Conservation (phyloP, 495 filamentous ascomycete genomes). For the Penicillium alfredii region DNA sequence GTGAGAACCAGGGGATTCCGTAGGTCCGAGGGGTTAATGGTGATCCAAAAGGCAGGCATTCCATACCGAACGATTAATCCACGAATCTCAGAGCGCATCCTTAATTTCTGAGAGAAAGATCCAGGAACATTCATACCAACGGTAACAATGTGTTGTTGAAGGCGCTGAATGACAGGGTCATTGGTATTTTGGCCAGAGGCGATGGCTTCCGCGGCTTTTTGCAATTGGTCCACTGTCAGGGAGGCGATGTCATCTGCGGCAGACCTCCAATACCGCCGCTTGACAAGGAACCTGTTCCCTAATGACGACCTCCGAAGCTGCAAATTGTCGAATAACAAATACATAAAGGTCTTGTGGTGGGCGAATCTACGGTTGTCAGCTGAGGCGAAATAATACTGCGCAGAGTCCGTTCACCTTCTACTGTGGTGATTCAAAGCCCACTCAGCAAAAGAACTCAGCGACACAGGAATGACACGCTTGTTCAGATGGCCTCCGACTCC, state of each 20-base stretch:
- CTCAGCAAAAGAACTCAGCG: conserved; percentile 2
- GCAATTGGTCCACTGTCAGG: conserved; percentile 1
- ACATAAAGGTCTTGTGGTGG: conserved; percentile 9
- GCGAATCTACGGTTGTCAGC: conserved; percentile 4
- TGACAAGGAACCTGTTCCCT: conserved; percentile 3
- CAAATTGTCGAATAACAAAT: conserved; percentile 10
- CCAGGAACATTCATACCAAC: conserved; percentile 2
- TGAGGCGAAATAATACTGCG: neutral
- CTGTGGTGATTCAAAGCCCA: conserved; percentile 14
- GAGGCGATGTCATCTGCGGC: conserved; percentile 1
- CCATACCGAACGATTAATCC: conserved; percentile 6
- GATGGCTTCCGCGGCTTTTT: conserved; percentile 2
- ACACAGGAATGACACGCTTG: conserved; percentile 6
- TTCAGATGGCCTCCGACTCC: conserved; percentile 17
- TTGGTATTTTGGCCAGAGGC: neutral
- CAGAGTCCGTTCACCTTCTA: conserved; percentile 11
- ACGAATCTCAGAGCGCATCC: conserved; percentile 5
- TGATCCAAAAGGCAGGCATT: conserved; percentile 10
- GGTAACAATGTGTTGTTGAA: neutral
- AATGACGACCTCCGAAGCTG: conserved; percentile 8
- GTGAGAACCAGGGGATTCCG: conserved; percentile 6
- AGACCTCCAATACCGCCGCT: conserved; percentile 3
- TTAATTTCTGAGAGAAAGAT: conserved; percentile 1
- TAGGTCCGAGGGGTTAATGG: conserved; percentile 10
- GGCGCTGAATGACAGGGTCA: conserved; percentile 1